These are phyloP conservation scores for Kodamaea alishanica DNA, from an alignment of 1,139 yeast species.

Conservation along the genomic window DNA sequence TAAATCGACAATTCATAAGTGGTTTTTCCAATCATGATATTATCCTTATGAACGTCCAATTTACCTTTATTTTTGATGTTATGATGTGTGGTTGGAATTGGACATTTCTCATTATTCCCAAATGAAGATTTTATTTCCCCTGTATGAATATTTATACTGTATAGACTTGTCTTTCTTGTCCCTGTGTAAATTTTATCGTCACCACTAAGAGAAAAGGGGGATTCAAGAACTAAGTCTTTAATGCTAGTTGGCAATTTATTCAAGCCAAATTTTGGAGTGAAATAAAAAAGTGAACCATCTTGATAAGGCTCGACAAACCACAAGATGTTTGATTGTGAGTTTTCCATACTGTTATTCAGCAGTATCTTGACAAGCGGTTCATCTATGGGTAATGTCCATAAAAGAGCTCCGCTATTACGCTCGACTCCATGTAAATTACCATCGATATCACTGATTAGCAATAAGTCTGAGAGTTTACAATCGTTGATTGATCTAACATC, in stretches of 20 bases:
- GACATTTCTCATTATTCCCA: constrained; percentile 47
- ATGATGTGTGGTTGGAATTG: constrained; percentile 26
- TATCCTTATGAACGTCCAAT: constrained; percentile 16
- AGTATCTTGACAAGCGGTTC: constrained; percentile 50
- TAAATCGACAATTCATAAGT: constrained; percentile 43
- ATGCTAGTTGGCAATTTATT: constrained; percentile 82
- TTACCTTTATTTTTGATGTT: constrained; percentile 9
- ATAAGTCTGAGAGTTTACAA: constrained; percentile 56
- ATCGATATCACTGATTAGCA: constrained; percentile 79
- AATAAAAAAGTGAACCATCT: constrained; percentile 84
- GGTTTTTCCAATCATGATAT: constrained; percentile 50
- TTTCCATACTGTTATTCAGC: constrained; percentile 26
- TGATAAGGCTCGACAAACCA: constrained; percentile 93
- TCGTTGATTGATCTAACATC: constrained; percentile 45
- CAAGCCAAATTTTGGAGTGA: constrained; percentile 73
- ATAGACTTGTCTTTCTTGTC: constrained; percentile 69
- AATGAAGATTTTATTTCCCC: constrained; percentile 75
- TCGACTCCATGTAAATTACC: constrained; percentile 84
- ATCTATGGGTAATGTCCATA: constrained; percentile 70
- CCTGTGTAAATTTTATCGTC: constrained; percentile 93
- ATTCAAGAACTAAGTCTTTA: constrained; percentile 70
- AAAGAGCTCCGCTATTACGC: constrained; percentile 67
- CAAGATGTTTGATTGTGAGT: constrained; percentile 26
- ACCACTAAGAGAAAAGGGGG: constrained; percentile 77
- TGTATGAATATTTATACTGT: constrained; percentile 66